phyloP scores from a whole-genome alignment of 2,329 filamentous ascomycete species.

The Colletotrichum phormii region DNA sequence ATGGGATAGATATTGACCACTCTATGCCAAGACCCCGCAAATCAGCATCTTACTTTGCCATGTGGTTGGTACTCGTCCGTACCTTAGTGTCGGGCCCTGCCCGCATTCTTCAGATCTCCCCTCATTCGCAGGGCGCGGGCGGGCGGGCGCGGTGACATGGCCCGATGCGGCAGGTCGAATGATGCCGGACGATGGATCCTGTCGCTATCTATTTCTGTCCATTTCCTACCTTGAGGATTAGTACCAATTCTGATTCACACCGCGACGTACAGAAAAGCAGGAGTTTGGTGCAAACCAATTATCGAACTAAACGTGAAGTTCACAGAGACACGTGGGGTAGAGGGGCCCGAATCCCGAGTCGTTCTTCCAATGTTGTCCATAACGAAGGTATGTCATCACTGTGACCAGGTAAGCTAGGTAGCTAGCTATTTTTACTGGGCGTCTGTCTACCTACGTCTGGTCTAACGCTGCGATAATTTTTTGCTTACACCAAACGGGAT shows the following conservation, averaged over 20 bases:
- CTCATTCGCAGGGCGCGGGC: not conserved
- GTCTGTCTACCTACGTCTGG: too few species aligned
- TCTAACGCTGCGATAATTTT: not conserved
- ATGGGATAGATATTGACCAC: too few species aligned
- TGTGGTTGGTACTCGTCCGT: not conserved
- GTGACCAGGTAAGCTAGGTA: too few species aligned
- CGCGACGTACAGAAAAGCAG: not conserved
- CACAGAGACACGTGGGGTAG: too few species aligned
- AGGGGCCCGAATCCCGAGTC: too few species aligned
- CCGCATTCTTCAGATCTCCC: too few species aligned
- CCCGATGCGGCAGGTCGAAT: conserved; percentile 1
- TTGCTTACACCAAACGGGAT: not conserved
- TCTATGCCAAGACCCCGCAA: not conserved
- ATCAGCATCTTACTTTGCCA: not conserved
- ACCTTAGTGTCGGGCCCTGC: not conserved
- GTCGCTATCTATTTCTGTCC: not conserved
- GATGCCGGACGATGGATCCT: not conserved
- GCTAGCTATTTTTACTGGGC: too few species aligned
- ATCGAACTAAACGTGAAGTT: too few species aligned
- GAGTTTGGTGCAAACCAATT: too few species aligned
- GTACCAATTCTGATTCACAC: not conserved
- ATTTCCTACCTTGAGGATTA: not conserved
- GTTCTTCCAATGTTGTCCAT: too few species aligned
- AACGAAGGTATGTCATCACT: too few species aligned
- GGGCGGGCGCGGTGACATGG: not conserved